Percentiles rank a stretch among this genome's conserved stretches.
Evolutionary conservation across 1,139 yeast species (phyloP).

Genomic region (Saccharomyces uvarum): DNA sequence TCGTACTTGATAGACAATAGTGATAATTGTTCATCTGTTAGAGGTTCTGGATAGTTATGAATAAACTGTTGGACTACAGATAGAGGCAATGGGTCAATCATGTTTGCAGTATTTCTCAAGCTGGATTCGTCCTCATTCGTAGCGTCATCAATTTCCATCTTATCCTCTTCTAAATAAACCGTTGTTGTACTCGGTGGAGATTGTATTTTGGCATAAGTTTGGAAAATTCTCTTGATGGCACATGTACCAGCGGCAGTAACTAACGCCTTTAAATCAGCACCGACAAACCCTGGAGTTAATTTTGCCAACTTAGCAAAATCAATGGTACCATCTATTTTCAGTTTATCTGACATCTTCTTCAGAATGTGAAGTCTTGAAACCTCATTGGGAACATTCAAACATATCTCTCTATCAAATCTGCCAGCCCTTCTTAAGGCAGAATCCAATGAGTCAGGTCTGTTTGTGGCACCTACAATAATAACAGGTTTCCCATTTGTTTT

Average conservation of each 20-base stretch:
- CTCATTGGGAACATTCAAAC: conserved; percentile 88
- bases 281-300: conserved; percentile 95
- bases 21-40: conserved; percentile 63
- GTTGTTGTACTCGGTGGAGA: neutral
- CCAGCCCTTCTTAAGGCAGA: conserved; percentile 96
- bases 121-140: conserved; percentile 11
- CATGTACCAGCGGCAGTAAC: conserved; percentile 94
- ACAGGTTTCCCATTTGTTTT: conserved; percentile 92
- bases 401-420: conserved; percentile 90
- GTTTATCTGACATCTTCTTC: conserved; percentile 57
- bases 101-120: conserved; percentile 29
- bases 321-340: conserved; percentile 64
- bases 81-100: conserved; percentile 33
- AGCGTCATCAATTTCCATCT: conserved; percentile 1
- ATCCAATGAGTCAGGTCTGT: conserved; percentile 92
- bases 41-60: conserved; percentile 66
- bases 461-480: conserved; percentile 93
- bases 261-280: conserved; percentile 90
- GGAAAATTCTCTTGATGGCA: conserved; percentile 85
- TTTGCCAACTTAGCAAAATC: conserved; percentile 74
- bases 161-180: neutral
- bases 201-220: conserved; percentile 28
- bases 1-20: conserved; percentile 67
- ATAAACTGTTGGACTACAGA: conserved; percentile 72
- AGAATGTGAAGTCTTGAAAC: conserved; percentile 70